phyloP scores from a whole-genome alignment of 371 early-diverging fungal species.

The Syncephalis fuscata region DNA sequence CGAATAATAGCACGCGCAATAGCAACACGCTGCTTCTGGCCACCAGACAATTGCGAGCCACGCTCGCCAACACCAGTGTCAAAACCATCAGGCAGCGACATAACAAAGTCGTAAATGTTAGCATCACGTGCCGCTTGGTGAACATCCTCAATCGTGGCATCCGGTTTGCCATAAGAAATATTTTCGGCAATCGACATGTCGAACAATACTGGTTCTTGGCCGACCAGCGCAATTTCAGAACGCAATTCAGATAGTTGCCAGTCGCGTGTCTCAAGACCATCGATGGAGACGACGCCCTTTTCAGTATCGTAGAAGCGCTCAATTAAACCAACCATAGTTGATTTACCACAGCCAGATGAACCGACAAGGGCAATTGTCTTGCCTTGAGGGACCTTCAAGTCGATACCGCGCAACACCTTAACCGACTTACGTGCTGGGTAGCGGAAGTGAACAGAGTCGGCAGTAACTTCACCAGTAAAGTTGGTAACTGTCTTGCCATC shows the following conservation, averaged over 20 bases:
- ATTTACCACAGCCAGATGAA: constrained; percentile 50
- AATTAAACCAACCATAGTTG: constrained; percentile 42
- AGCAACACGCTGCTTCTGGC: constrained; percentile 54
- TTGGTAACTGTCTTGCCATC: constrained; percentile 17
- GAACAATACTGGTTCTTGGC: constrained; percentile 80
- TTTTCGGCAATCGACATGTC: constrained; percentile 72
- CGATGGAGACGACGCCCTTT: constrained; percentile 22
- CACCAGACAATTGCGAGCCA: constrained; percentile 49
- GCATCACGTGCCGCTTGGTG: constrained; percentile 39
- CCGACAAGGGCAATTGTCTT: constrained; percentile 71
- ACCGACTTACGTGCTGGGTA: constrained; percentile 75
- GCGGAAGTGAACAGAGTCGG: constrained; percentile 46
- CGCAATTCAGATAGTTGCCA: constrained; percentile 43
- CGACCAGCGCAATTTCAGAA: constrained; percentile 58
- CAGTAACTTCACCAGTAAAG: constrained; percentile 32
- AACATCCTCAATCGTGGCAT: constrained; percentile 30
- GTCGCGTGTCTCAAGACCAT: constrained; percentile 38
- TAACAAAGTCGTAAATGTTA: constrained; percentile 67
- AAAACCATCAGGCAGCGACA: constrained; percentile 46
- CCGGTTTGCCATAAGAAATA: constrained; percentile 38
- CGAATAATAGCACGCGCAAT: constrained; percentile 58
- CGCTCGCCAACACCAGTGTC: constrained; percentile 64
- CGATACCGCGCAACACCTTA: constrained; percentile 52
- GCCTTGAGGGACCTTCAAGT: constrained; percentile 37
- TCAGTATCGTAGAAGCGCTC: constrained; percentile 60